Base-by-base conservation (phyloP, 495 filamentous ascomycete genomes). In the Jackrogersella minutella region DNA sequence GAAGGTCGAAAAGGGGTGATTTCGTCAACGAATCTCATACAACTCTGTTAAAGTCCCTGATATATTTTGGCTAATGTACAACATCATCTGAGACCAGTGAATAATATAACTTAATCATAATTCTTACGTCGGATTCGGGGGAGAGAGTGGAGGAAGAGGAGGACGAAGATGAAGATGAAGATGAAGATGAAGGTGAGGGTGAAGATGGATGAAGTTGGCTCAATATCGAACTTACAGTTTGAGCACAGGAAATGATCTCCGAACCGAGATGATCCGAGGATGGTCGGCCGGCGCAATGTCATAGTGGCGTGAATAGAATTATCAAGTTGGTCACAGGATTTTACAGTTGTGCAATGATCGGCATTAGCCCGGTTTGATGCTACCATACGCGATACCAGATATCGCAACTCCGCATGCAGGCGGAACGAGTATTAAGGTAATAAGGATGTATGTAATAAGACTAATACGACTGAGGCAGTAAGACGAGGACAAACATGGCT, bases 311-410 rank as follows among this genome's bases (percentile, higher is more conserved):
- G 43, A 47, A 28, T 19, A 52, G 34, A 19, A 63, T 52, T 21
- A 44, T 39, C 10, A 37, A 21, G 51, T 36, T 50, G 54, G 59
- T 55, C 54, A 56, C 53, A 68, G 39, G 53, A 59, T 63, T n/a
- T 17, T 16, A 49, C 54, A 36, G 58, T 55, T 63, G 10, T 21
- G 51, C 49, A 13, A 37, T 37, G 65, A 68, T 64, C 65, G 65
- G 43, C 65, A 59, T 64, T 52, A 5, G 47, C 41, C 64, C 34
- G 19, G 24, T 50, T 46, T 41, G 10, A 49, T 58, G 51, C 41
- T 31, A 62, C 43, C 22, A 26, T 50, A 50, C 41, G 34, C n/a
- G 26, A 59, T 59, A 58, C 54, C 19, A 53, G 10, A 41, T 54
- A 19, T 40, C 47, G 55, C 39, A 57, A 40, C 41, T 62, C 40